These are phyloP conservation scores for Hanseniaspora singularis DNA, from an alignment of 805 yeast species.

Conservation along the genomic window DNA sequence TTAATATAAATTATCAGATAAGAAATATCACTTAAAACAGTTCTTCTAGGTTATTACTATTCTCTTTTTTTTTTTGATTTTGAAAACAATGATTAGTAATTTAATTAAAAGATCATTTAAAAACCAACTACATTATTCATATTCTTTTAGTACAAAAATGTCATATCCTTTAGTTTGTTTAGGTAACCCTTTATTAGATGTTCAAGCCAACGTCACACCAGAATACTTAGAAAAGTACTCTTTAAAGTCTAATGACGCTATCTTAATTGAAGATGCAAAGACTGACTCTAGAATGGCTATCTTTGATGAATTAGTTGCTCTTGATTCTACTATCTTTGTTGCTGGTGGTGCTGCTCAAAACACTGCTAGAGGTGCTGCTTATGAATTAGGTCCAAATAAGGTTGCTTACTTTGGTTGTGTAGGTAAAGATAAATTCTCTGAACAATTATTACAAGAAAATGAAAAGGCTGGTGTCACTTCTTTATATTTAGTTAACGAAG, in stretches of 20 bases:
- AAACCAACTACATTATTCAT: constrained; percentile 27
- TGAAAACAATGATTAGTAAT: too few species aligned
- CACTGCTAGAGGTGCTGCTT: constrained; percentile 97
- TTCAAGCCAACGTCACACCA: constrained; percentile 62
- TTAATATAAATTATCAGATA: too few species aligned
- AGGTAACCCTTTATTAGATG: constrained; percentile 85
- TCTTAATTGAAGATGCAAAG: constrained; percentile 42
- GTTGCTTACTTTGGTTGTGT: constrained; percentile 94
- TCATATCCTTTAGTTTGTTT: constrained; percentile 48
- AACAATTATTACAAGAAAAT: constrained; percentile 71
- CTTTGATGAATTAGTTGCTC: constrained; percentile 61
- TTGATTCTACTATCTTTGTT: constrained; percentile 51
- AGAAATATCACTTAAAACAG: too few species aligned
- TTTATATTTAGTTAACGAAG: constrained; percentile 67
- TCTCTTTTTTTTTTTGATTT: too few species aligned
- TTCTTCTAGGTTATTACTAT: too few species aligned
- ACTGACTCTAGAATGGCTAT: constrained; percentile 79
- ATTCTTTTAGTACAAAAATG: constrained; percentile 31
- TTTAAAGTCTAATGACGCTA: constrained; percentile 86
- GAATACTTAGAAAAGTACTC: constrained; percentile 68
- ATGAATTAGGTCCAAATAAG: constrained; percentile 63
- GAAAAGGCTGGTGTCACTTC: constrained; percentile 77
- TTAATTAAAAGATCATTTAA: too few species aligned
- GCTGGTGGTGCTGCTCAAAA: constrained; percentile 99
- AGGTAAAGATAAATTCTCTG: constrained; percentile 82